Evolutionary conservation across 768 basidiomycete genomes (phyloP).

Genomic region (Lactarius evosmus): DNA sequence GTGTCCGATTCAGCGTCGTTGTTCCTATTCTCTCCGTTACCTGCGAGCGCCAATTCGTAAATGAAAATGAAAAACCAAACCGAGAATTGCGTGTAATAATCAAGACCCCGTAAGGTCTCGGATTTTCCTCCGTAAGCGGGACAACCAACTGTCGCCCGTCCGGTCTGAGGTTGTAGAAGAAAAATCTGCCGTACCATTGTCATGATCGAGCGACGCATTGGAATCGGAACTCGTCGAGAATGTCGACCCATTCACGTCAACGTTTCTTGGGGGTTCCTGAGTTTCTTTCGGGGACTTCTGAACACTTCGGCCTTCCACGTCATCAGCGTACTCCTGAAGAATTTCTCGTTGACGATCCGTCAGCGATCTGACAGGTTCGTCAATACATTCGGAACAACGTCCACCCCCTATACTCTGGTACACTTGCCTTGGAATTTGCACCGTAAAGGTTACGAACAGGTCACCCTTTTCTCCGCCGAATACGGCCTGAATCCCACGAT

Average conservation of each 20-base stretch:
- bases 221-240: slow-evolving; percentile 13
- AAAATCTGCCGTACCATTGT: slow-evolving; percentile 79
- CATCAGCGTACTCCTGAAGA: slow-evolving; percentile 86
- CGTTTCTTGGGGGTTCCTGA: slow-evolving; percentile 28
- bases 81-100: slow-evolving; percentile 46
- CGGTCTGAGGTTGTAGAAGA: slow-evolving; percentile 52
- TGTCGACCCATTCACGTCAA: slow-evolving; percentile 28
- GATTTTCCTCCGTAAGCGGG: slow-evolving; percentile 64
- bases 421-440: slow-evolving; percentile 86
- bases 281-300: slow-evolving; percentile 30
- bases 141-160: slow-evolving; percentile 57
- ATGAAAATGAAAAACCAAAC: slow-evolving; percentile 10
- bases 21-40: slow-evolving; percentile 31
- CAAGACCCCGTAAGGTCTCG: slow-evolving; percentile 68
- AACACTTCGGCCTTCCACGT: slow-evolving; percentile 69
- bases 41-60: slow-evolving; percentile 19
- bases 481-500: slow-evolving; percentile 71
- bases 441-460: slow-evolving; percentile 82
- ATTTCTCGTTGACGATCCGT: slow-evolving; percentile 82
- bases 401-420: slow-evolving; percentile 8
- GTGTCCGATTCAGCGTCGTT: slow-evolving; percentile 36
- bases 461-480: slow-evolving; percentile 68
- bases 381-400: slow-evolving; percentile 12
- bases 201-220: slow-evolving; percentile 33
- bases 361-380: slow-evolving; percentile 56